phyloP scores from a whole-genome alignment of 305 asterid genomes.

The Fraxinus nigra region DNA sequence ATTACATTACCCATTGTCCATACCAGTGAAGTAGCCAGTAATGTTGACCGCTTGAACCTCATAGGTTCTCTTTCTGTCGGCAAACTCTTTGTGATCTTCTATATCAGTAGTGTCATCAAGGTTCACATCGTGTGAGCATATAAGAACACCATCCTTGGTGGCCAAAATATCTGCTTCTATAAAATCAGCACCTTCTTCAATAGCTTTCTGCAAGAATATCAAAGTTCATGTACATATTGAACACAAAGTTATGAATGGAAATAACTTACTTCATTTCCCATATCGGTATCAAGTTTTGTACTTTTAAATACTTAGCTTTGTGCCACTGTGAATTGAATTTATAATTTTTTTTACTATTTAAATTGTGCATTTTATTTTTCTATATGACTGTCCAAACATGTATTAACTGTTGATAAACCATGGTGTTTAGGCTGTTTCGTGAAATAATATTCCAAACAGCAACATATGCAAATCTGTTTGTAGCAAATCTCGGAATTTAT shows the following conservation, averaged over 20 bases:
- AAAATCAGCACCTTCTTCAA: conserved; percentile 97
- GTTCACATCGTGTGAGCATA: conserved; percentile 74
- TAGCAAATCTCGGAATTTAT: neutral
- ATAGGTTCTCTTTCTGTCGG: conserved; percentile 62
- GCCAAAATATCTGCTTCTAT: conserved; percentile 85
- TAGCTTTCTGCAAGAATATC: conserved; percentile 72
- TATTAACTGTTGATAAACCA: neutral
- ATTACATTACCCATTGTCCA: conserved; percentile 12
- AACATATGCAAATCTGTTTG: neutral
- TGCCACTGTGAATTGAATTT: neutral
- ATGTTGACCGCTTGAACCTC: conserved; percentile 65
- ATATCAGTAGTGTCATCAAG: conserved; percentile 77
- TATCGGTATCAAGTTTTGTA: neutral
- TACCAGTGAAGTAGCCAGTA: conserved; percentile 77
- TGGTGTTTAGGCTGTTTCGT: neutral
- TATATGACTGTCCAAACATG: neutral
- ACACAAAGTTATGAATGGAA: neutral
- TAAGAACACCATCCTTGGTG: conserved; percentile 79
- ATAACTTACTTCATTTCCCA: neutral
- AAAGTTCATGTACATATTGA: neutral
- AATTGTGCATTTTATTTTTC: neutral
- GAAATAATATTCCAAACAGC: neutral
- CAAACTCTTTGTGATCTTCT: conserved; percentile 62
- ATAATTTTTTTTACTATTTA: neutral
- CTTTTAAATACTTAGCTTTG: neutral